Base-by-base conservation (phyloP, 177 flowering plant genomes). In the Vitis hybrid region DNA sequence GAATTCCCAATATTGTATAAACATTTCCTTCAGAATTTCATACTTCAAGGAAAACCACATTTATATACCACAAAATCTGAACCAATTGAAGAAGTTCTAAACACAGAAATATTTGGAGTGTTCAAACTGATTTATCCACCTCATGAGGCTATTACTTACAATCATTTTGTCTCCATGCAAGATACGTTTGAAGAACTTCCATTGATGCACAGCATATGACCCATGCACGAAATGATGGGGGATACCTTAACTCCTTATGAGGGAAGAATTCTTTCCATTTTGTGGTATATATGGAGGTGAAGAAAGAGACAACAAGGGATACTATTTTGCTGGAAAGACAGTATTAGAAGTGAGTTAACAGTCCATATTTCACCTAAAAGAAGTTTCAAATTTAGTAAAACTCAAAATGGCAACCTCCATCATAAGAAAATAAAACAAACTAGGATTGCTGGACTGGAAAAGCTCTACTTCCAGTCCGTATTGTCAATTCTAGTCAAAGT, bases 251-350 rank as follows among this genome's bases (percentile, higher is more conserved):
- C 65, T 87, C 80, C 52, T 69, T 74, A 5, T 66, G 62, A 11
- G 86, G 85, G 61, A 89, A 84, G 72, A 79, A 82, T 6, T 81
- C 84, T 61, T 82, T 83, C 93, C 93, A 89, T 70, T 84, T 87
- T 19, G 70, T 69, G 46, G 59, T 74, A 68, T 84, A 87, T 9
- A 64, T 32, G n/a, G 89, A 84, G 50, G 88, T 65, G 77, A 89
- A 87, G 74, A 83, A 82, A 19, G 91, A 89, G 14, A 80, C 88
- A 71, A 82, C 63, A 11, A 89, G 71, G 27, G 93, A 85, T 30
- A 73, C 35, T 46, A 89, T 75, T 75, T 89, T 89, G 83, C 91
- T 85, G 88, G 80, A 80, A 48, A 69, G 24, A 35, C 14, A 51
- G 61, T 65, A 40, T 54, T 19, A 11, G 40, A 6, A 57, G n/a